phyloP scores from a whole-genome alignment of 495 filamentous ascomycete genomes.

The Penicillium verhagenii region DNA sequence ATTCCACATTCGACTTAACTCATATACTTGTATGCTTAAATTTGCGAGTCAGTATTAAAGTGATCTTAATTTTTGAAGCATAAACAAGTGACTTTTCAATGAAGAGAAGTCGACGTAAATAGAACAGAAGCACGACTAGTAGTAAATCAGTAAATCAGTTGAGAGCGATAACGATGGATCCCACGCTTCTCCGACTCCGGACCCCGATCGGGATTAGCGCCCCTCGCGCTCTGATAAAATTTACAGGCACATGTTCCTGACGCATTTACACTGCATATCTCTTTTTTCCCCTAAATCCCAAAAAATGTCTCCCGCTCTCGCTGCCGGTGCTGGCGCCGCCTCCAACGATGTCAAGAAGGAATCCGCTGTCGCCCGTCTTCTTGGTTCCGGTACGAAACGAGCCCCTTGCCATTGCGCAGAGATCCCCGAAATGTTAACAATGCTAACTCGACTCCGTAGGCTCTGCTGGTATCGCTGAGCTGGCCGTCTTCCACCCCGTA shows the following conservation, averaged over 20 bases:
- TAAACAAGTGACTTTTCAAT: no score
- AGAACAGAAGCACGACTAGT: no score
- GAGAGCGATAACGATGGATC: neutral
- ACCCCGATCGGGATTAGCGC: constrained; percentile 32
- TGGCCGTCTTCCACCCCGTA: constrained; percentile 96
- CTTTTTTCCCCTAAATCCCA: constrained; percentile 11
- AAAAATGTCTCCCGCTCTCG: constrained; percentile 53
- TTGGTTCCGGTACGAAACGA: constrained; percentile 83
- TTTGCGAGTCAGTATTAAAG: no score
- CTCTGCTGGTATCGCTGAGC: constrained; percentile 90
- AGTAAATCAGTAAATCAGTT: no score
- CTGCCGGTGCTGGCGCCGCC: constrained; percentile 48
- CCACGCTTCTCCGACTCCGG: constrained; percentile 23
- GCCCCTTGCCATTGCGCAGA: neutral
- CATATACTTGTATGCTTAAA: no score
- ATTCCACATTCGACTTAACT: no score
- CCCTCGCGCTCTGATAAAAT: constrained; percentile 25
- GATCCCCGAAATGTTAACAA: no score
- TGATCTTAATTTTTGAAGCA: no score
- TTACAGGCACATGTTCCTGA: constrained; percentile 24
- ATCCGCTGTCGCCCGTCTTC: constrained; percentile 78
- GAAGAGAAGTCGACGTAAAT: no score
- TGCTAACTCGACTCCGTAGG: constrained; percentile 54
- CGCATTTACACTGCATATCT: constrained; percentile 17
- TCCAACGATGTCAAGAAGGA: constrained; percentile 78